Base-by-base conservation (phyloP, 2,329 filamentous ascomycete genomes). In the Diaporthe eres region DNA sequence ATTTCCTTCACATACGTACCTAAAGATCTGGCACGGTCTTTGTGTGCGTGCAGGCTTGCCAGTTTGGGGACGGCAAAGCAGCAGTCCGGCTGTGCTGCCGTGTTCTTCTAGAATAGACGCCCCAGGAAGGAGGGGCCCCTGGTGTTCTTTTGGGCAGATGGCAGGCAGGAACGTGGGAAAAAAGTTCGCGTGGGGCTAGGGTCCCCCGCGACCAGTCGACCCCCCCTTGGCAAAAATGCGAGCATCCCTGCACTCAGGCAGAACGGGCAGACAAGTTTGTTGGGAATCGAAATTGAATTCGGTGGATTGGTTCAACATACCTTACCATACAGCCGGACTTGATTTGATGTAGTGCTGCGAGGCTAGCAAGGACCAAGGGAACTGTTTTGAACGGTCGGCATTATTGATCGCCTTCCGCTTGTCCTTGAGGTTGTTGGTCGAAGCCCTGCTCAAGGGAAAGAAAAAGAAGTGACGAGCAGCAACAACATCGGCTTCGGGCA, bases 261-360 rank as follows among this genome's bases (percentile, higher is more conserved):
- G 65, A 22, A 55, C 47, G 12, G 49, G 34, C 47, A 55, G 65
- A 70, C 47, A 25, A 70, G 65, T 70, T 70, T 70, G 65, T 70
- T 70, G 65, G 65, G 65, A 70, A 70, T 70, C 49, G 65, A 70
- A 70, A 70, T 70, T 70, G 65, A 70, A 55, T 55, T 70, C 49
- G 65, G 65, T 70, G 65, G 65, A 70, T 70, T 70, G 65, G 65
- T 70, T 70, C 65, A 70, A 70, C 65, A 70, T 70, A 28, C 65
- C 65, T 4, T 70, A 22, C 22, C 44, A 31, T 68, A 31, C 65
- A 70, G 49, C 49, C 49, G 34, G 65, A 22, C 65, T 70, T 70
- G 65, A 70, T 55, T 37, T 55, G 65, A 51, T 70, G 61, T 12
- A 10, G 31, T 60, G 25, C 65, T 42, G 65, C 49, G n/a, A 70